phyloP scores from a whole-genome alignment of 306 rosid species.

The Glycine soja region DNA sequence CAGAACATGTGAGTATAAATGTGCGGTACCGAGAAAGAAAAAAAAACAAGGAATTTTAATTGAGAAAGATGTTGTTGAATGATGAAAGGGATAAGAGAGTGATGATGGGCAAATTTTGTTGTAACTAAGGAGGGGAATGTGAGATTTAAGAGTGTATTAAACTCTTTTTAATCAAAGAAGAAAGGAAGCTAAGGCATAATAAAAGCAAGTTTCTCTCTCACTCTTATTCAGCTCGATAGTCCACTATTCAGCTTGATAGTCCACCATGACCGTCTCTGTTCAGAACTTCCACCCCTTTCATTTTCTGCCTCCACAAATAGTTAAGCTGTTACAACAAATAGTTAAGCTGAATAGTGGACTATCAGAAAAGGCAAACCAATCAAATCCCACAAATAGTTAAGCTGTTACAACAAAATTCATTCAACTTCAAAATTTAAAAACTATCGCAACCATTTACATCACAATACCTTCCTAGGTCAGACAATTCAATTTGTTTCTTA shows the following conservation, averaged over 20 bases:
- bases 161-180: constrained; percentile 8
- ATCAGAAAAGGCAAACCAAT: too few species aligned
- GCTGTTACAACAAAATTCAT: too few species aligned
- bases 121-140: constrained; percentile 14
- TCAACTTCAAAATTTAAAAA: too few species aligned
- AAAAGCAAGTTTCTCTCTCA: background rate
- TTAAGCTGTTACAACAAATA: too few species aligned
- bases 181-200: constrained; percentile 1
- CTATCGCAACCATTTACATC: too few species aligned
- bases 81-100: constrained; percentile 13
- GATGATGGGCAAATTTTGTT: constrained; percentile 5
- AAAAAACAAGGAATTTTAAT: background rate
- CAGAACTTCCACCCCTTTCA: background rate
- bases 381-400: too few species aligned
- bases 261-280: constrained; percentile 29
- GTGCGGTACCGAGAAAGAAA: constrained; percentile 9
- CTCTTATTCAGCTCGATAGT: constrained; percentile 1
- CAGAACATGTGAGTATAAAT: constrained; percentile 1
- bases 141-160: constrained; percentile 17
- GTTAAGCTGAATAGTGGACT: too few species aligned
- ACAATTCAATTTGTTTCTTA: too few species aligned
- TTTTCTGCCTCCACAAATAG: constrained; percentile 14
- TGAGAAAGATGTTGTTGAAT: constrained; percentile 40
- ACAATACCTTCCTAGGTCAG: too few species aligned
- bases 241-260: too few species aligned